phyloP scores from a whole-genome alignment of 192 early-diverging fungal genomes.

The Umbelopsis sp. region DNA sequence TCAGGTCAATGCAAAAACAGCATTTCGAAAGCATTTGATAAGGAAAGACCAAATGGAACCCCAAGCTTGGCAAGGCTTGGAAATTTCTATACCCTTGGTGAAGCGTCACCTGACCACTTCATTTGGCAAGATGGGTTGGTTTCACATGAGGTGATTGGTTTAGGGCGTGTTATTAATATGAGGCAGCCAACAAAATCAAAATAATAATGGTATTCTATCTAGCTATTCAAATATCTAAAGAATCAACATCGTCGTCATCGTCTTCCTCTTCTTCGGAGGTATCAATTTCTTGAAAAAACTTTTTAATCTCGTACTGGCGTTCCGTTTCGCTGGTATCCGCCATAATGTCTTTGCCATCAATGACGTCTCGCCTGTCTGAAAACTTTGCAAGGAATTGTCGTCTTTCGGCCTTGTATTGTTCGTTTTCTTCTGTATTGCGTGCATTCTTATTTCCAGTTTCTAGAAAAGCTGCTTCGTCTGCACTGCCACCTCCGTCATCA shows the following conservation, averaged over 20 bases:
- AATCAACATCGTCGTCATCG: neutral
- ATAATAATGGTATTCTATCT: no score
- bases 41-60: neutral
- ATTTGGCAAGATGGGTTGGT: neutral
- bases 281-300: constrained; percentile 5
- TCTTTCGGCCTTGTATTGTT: constrained; percentile 5
- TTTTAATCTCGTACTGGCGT: neutral
- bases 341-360: neutral
- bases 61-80: constrained; percentile 5
- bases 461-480: constrained; percentile 7
- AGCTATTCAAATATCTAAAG: neutral
- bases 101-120: constrained; percentile 2
- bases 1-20: constrained; percentile 34
- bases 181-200: no score
- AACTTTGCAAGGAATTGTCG: constrained; percentile 23
- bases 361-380: constrained; percentile 19
- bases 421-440: constrained; percentile 3
- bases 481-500: neutral
- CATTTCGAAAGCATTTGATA: constrained; percentile 30
- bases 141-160: neutral
- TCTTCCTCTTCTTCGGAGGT: neutral
- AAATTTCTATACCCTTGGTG: neutral
- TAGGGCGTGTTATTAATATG: neutral
- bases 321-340: neutral
- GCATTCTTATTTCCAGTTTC: neutral